These are phyloP conservation scores for Solanum pinnatisectum DNA, from an alignment of 257 asterid species.

Conservation along the genomic window DNA sequence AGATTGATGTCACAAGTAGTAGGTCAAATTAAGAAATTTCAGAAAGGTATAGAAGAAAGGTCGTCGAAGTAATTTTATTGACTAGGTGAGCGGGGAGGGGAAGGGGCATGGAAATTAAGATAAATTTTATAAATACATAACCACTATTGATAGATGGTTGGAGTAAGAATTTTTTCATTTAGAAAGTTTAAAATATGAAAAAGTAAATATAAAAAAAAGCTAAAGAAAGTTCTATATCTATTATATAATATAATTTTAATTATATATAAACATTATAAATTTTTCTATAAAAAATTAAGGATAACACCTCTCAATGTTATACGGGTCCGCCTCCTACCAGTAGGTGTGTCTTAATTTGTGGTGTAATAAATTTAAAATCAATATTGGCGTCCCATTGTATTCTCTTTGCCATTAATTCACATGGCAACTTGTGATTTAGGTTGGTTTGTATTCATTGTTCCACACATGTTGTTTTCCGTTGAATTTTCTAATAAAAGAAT, in stretches of 20 bases:
- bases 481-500: background rate
- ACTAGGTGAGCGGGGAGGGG: background rate
- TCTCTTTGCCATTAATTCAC: background rate
- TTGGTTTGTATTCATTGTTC: background rate
- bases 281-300: fast-evolving
- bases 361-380: background rate
- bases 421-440: background rate
- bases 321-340: background rate
- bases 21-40: too few relatives aligned
- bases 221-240: too few relatives aligned
- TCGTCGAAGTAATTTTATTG: background rate
- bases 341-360: background rate
- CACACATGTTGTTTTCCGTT: background rate
- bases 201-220: too few relatives aligned
- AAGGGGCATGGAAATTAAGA: background rate
- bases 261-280: too few relatives aligned
- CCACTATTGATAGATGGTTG: background rate
- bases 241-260: too few relatives aligned
- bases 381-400: background rate
- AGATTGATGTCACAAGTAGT: background rate
- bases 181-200: too few relatives aligned
- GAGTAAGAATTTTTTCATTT: too few relatives aligned
- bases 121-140: too few relatives aligned
- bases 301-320: background rate
- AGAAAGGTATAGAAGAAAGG: background rate